phyloP scores from a whole-genome alignment of 1,139 yeast species.

The Groenewaldozyma sp. region DNA sequence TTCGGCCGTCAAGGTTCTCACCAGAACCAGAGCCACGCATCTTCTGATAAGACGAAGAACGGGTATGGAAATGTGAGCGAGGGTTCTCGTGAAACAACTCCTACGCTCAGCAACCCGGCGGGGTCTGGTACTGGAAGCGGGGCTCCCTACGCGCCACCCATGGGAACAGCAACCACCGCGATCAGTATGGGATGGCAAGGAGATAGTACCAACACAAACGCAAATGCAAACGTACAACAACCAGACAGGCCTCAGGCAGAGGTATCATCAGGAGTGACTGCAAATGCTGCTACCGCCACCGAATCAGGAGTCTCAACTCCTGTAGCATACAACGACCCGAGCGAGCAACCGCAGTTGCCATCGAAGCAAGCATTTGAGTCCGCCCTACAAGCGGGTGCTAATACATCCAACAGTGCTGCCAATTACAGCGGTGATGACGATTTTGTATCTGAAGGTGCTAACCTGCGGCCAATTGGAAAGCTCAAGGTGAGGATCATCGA shows the following conservation, averaged over 20 bases:
- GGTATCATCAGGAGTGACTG: background rate
- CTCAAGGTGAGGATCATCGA: conserved; percentile 71
- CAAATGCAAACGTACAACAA: background rate
- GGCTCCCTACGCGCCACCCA: background rate
- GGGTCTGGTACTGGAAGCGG: background rate
- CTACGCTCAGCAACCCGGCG: background rate
- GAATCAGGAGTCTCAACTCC: background rate
- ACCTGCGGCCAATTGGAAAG: conserved; percentile 41
- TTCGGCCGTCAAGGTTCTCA: background rate
- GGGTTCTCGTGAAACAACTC: no score
- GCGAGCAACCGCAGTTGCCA: no score
- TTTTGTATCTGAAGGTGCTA: background rate
- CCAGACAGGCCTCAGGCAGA: background rate
- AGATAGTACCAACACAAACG: background rate
- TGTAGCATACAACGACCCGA: background rate
- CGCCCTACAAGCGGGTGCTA: background rate
- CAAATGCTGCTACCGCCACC: background rate
- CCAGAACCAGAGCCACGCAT: no score
- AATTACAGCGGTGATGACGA: background rate
- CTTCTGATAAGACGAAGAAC: no score
- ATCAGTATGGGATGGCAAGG: conserved; percentile 1
- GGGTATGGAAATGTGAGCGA: no score
- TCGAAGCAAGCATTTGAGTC: no score
- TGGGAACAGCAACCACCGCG: conserved; percentile 1
- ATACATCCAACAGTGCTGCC: background rate